Percentiles rank a stretch among this genome's conserved stretches.
phyloP scores from a whole-genome alignment of 2,329 filamentous ascomycete species.

The Claviceps maximensis region DNA sequence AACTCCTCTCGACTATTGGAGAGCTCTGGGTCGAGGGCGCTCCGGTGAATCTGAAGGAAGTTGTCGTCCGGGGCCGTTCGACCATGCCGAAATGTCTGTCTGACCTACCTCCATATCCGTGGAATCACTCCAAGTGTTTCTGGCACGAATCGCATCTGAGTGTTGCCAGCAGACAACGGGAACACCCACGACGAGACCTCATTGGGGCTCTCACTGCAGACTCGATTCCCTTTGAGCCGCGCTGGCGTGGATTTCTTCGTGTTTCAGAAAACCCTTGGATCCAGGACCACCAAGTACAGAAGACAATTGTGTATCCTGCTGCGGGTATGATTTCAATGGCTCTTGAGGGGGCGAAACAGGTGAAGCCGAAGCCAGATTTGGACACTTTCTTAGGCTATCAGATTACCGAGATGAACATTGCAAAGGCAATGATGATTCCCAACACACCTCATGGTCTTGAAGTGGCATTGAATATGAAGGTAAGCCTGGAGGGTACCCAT shows the following conservation, averaged over 20 bases:
- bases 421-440: constrained; percentile 38
- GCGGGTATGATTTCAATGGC: constrained; percentile 37
- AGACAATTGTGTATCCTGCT: constrained; percentile 36
- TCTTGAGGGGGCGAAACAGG: constrained; percentile 31
- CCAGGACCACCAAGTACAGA: constrained; percentile 36
- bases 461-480: constrained; percentile 32
- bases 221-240: constrained; percentile 30
- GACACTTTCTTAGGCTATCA: constrained; percentile 24
- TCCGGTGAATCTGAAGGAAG: constrained; percentile 18
- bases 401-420: constrained; percentile 31
- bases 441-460: constrained; percentile 34
- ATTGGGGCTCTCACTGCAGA: constrained; percentile 33
- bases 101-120: constrained; percentile 38
- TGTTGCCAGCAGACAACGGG: constrained; percentile 28
- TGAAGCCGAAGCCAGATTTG: constrained; percentile 15
- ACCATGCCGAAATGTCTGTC: constrained; percentile 22
- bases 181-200: constrained; percentile 34
- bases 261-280: constrained; percentile 39
- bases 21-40: constrained; percentile 25
- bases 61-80: constrained; percentile 12
- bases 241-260: constrained; percentile 37
- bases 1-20: constrained; percentile 20
- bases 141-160: constrained; percentile 41
- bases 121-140: constrained; percentile 38
- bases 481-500: constrained; percentile 2